Evolutionary conservation across 2,329 filamentous ascomycete genomes (phyloP), one percentile per base, ranked within the genome.

Genomic region (Nothophoma quercina): DNA sequence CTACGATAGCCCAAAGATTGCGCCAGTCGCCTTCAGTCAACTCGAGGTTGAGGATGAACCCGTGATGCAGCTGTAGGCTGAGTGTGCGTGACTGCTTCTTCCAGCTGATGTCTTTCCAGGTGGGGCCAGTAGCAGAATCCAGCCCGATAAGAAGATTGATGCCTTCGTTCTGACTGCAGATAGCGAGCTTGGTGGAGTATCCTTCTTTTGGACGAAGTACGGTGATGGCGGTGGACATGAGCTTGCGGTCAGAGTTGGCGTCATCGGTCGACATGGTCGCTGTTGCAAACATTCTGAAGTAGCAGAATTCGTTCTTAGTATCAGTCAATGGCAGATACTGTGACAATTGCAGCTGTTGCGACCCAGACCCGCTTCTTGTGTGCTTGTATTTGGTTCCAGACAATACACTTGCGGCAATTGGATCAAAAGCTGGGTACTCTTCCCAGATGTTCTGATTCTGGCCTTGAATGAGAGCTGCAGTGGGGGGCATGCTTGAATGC

Each of bases 21-120:
- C 87, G 85, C 76, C 89, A 96, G 68, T 96, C 91, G n/a, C 83
- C 78, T 63, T 92, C 89, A 12, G 81, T 81, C 68, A 92, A 87
- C 58, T 88, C 85, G 15, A 95, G 77, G 16, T 83, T 84, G 33
- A 96, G 76, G 51, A 88, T 78, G 66, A 95, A 93, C 1, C 90
- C 90, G 59, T 90, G 85, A 1, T 90, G 88, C 15, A 96, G 76
- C 55, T 84, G 84, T 29, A 96, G 73, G 16, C 87, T 84, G 50
- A 96, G 80, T 0, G 84, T 82, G 55, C 81, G 83, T 6, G 81
- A 80, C 39, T 88, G 86, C 15, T 87, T 81, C 51, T 87, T 87
- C 92, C 92, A 96, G 33, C 85, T 83, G 5, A 96, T 84, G 69
- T 95, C 89, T 6, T 90, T 85, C 92, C 92, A 96, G 0, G 85